A percentile compares a stretch with the other conserved stretches of the same genome.
phyloP scores from a whole-genome alignment of 306 rosid species.

The Trifolium pratense region DNA sequence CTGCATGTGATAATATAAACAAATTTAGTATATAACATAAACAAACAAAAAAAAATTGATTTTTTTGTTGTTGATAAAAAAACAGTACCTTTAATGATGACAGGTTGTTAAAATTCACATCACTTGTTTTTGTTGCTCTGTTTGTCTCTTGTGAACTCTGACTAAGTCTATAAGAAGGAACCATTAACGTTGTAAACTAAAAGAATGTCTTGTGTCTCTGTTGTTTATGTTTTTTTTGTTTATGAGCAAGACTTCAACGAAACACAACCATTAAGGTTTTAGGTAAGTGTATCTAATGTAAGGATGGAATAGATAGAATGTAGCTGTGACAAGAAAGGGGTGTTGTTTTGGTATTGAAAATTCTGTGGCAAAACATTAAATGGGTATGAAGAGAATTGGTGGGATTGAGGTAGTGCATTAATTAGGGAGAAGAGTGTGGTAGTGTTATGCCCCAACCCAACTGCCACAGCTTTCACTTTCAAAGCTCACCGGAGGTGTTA shows the following conservation, averaged over 20 bases:
- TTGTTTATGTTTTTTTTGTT: slow-evolving; percentile 4
- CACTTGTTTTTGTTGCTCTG: slow-evolving; percentile 36
- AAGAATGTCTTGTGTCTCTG: slow-evolving; percentile 20
- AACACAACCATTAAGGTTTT: slow-evolving; percentile 33
- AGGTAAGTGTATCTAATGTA: not conserved
- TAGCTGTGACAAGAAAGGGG: not conserved
- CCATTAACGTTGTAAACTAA: slow-evolving; percentile 29
- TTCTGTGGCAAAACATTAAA: slow-evolving; percentile 34
- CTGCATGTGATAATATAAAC: slow-evolving; percentile 33
- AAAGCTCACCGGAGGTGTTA: slow-evolving; percentile 55
- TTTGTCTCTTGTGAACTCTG: slow-evolving; percentile 41
- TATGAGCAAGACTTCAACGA: slow-evolving; percentile 8
- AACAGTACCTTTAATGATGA: slow-evolving; percentile 51
- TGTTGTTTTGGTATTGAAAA: slow-evolving; percentile 1
- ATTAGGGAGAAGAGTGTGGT: slow-evolving; percentile 34
- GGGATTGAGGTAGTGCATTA: slow-evolving; percentile 35
- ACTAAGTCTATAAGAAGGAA: slow-evolving; percentile 34
- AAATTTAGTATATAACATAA: slow-evolving; percentile 23
- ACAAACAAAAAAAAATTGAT: not conserved
- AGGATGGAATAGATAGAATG: not conserved
- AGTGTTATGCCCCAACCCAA: slow-evolving; percentile 28
- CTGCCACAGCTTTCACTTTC: slow-evolving; percentile 43
- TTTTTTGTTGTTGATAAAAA: not conserved
- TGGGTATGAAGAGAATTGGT: slow-evolving; percentile 37
- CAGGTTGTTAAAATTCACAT: slow-evolving; percentile 43